phyloP scores from a whole-genome alignment of 352 stramenopile species.

The Aphanomyces stellatus region DNA sequence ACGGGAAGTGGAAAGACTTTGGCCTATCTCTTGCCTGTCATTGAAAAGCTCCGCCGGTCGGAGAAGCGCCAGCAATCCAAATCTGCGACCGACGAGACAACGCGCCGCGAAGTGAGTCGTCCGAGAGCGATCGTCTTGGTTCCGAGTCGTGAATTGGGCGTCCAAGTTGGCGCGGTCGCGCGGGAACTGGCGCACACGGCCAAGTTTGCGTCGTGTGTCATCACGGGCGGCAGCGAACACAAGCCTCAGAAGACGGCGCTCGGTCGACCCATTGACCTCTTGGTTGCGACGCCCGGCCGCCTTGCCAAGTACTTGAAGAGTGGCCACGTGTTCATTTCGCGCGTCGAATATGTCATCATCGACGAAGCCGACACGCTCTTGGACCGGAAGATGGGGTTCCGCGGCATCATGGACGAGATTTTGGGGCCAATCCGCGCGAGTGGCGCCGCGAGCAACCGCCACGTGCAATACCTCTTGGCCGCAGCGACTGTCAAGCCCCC shows the following conservation, averaged over 20 bases:
- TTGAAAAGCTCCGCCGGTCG: conserved; percentile 41
- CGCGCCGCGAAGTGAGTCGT: conserved; percentile 19
- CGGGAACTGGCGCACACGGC: conserved; percentile 54
- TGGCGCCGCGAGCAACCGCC: conserved; percentile 39
- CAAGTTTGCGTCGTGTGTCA: conserved; percentile 54
- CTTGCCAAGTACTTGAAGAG: conserved; percentile 64
- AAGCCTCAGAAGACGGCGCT: conserved; percentile 52
- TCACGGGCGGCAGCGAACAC: conserved; percentile 63
- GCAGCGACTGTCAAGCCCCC: conserved; percentile 60
- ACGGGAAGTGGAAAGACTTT: conserved; percentile 65
- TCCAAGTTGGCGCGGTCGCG: conserved; percentile 57
- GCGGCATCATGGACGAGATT: conserved; percentile 59
- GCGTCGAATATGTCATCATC: conserved; percentile 51
- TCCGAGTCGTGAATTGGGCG: conserved; percentile 56
- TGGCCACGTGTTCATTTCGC: conserved; percentile 70
- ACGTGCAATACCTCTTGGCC: conserved; percentile 61
- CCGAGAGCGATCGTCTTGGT: conserved; percentile 48
- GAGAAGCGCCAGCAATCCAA: conserved; percentile 24
- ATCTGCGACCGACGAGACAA: not conserved
- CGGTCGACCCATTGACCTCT: conserved; percentile 40
- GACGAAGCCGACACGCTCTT: conserved; percentile 78
- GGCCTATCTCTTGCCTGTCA: conserved; percentile 45
- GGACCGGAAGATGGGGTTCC: conserved; percentile 78
- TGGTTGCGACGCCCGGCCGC: conserved; percentile 67
- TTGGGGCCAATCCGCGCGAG: conserved; percentile 54